phyloP scores from a whole-genome alignment of 495 filamentous ascomycete genomes.

The Barbatosphaeria neglecta region DNA sequence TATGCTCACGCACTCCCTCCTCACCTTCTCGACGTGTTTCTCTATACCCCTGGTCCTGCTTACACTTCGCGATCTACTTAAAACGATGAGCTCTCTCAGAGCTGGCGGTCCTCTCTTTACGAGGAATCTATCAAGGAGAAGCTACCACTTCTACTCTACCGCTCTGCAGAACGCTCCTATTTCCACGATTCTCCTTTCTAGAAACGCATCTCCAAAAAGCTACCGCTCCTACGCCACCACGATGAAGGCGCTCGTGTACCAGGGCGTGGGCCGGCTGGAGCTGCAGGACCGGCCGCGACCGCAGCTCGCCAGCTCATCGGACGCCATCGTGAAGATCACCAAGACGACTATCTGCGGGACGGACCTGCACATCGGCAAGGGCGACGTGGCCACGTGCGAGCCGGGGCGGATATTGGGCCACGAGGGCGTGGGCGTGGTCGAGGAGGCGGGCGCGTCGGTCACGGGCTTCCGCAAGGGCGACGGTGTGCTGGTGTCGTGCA shows the following conservation, averaged over 20 bases:
- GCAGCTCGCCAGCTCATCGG: slow-evolving; percentile 9
- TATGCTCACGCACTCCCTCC: no score
- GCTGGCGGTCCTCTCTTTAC: no score
- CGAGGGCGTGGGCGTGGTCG: slow-evolving; percentile 25
- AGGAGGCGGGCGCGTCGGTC: slow-evolving; percentile 22
- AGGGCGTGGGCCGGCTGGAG: slow-evolving; percentile 7
- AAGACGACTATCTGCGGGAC: slow-evolving; percentile 31
- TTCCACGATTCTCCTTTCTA: no score
- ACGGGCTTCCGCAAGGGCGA: slow-evolving; percentile 31
- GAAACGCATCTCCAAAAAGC: no score
- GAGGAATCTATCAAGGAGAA: no score
- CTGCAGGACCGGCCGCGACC: slow-evolving; percentile 13
- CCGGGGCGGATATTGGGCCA: slow-evolving; percentile 20
- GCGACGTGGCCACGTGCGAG: slow-evolving; percentile 19
- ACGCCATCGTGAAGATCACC: slow-evolving; percentile 21
- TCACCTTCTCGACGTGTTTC: no score
- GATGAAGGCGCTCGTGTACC: slow-evolving; percentile 33
- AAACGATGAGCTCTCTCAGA: no score
- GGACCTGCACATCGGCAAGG: slow-evolving; percentile 27
- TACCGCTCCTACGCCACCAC: background rate
- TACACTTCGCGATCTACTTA: no score
- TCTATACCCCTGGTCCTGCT: no score
- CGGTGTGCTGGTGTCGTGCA: slow-evolving; percentile 28
- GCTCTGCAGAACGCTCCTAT: no score
- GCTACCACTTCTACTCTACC: no score